A percentile compares a stretch with the other conserved stretches of the same genome.
Evolutionary conservation across 2,329 filamentous ascomycete genomes (phyloP).

Genomic region (Amesomyces nigricolor): DNA sequence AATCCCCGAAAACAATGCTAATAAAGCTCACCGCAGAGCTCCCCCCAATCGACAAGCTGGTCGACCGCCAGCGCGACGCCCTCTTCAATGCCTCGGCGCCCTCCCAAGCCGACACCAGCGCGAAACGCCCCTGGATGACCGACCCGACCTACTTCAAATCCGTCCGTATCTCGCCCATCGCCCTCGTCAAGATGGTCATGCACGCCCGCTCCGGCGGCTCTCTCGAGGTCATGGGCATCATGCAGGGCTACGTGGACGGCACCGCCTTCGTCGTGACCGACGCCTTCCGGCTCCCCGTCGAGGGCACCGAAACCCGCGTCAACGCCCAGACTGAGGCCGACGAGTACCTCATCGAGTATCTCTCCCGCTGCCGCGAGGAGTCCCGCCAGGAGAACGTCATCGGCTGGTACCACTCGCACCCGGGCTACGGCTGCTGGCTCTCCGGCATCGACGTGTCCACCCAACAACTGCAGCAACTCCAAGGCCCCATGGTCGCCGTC

Average conservation of each 20-base stretch:
- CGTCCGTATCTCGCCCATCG: conserved; percentile 88
- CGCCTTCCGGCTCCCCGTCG: conserved; percentile 86
- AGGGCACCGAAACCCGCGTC: conserved; percentile 96
- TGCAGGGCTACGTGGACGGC: conserved; percentile 88
- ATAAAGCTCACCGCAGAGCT: conserved; percentile 54
- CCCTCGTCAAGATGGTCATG: conserved; percentile 98
- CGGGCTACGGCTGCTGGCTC: conserved; percentile 97
- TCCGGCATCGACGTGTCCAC: conserved; percentile 93
- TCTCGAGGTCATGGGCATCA: conserved; percentile 94
- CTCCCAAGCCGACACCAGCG: conserved; percentile 60
- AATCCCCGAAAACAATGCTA: not conserved
- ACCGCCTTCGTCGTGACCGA: conserved; percentile 90
- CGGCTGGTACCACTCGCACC: conserved; percentile 97
- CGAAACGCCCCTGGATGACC: conserved; percentile 65
- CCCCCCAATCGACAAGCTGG: conserved; percentile 76
- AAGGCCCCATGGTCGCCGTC: conserved; percentile 89
- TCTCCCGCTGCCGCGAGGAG: conserved; percentile 68
- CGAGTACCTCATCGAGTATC: conserved; percentile 91
- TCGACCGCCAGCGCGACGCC: conserved; percentile 82
- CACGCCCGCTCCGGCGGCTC: conserved; percentile 91
- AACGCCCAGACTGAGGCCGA: conserved; percentile 95
- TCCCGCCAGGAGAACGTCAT: conserved; percentile 83
- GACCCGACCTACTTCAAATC: conserved; percentile 87
- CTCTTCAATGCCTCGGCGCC: conserved; percentile 77
- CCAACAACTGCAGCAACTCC: conserved; percentile 77